phyloP scores from a whole-genome alignment of 1,139 yeast species.

The Taphrina wiesneri region DNA sequence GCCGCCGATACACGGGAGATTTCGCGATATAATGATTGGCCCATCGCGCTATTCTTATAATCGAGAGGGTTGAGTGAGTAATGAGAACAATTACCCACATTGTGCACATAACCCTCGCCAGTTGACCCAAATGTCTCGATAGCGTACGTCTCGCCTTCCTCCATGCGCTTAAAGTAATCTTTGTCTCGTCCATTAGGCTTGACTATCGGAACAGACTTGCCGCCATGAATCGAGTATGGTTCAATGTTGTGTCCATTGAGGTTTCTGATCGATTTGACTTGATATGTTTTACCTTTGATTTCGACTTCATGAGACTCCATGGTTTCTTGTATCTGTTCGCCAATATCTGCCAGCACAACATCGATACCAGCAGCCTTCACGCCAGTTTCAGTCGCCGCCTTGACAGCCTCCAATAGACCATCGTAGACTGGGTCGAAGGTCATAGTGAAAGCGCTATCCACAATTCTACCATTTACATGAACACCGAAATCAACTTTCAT shows the following conservation, averaged over 20 bases:
- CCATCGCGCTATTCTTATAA: conserved; percentile 39
- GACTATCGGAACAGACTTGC: conserved; percentile 94
- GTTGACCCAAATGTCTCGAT: conserved; percentile 98
- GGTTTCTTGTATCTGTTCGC: conserved; percentile 92
- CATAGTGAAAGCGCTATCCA: conserved; percentile 93
- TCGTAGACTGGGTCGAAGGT: conserved; percentile 85
- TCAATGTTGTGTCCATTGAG: conserved; percentile 92
- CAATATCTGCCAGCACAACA: conserved; percentile 90
- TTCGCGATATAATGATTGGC: conserved; percentile 53
- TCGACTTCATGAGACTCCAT: conserved; percentile 97
- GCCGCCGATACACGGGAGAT: conserved; percentile 67
- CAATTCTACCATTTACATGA: conserved; percentile 87
- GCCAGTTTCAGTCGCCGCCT: conserved; percentile 93
- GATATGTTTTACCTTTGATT: conserved; percentile 78
- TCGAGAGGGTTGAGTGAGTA: conserved; percentile 56
- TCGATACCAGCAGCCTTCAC: conserved; percentile 91
- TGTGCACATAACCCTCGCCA: conserved; percentile 84
- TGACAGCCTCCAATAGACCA: conserved; percentile 74
- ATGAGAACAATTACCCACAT: conserved; percentile 92
- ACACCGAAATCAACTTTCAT: conserved; percentile 98
- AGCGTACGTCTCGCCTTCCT: conserved; percentile 97
- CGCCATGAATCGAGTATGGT: conserved; percentile 83
- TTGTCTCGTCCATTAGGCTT: conserved; percentile 52
- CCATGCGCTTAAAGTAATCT: conserved; percentile 94
- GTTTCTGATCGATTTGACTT: conserved; percentile 85